phyloP scores from a whole-genome alignment of 371 early-diverging fungal species.

The Rhizopus microsporus region DNA sequence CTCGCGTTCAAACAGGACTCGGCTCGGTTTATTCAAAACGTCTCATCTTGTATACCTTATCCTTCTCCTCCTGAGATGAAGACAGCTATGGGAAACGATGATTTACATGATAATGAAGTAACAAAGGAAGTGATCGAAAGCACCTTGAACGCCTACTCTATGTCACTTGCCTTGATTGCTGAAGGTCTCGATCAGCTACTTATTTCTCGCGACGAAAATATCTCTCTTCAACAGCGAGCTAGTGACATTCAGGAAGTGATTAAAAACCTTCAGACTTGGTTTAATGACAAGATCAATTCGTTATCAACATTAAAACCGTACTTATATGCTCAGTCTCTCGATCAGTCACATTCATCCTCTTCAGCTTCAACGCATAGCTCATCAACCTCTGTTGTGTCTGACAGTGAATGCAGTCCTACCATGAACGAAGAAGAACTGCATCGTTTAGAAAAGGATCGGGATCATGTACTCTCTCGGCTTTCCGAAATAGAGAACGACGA shows the following conservation, averaged over 20 bases:
- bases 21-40: slow-evolving; percentile 38
- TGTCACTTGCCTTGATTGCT: slow-evolving; percentile 42
- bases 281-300: slow-evolving; percentile 37
- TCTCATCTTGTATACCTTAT: slow-evolving; percentile 36
- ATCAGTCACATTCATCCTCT: background rate
- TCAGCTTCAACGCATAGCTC: background rate
- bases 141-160: slow-evolving; percentile 36
- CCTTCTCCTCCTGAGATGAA: slow-evolving; percentile 39
- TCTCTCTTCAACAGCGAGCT: slow-evolving; percentile 41
- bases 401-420: background rate
- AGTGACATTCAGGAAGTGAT: slow-evolving; percentile 41
- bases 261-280: slow-evolving; percentile 36
- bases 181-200: slow-evolving; percentile 48
- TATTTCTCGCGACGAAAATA: slow-evolving; percentile 33
- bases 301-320: slow-evolving; percentile 21
- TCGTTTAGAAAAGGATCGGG: slow-evolving; percentile 51
- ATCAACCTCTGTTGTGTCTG: background rate
- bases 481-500: slow-evolving; percentile 45
- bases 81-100: slow-evolving; percentile 41
- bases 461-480: slow-evolving; percentile 31
- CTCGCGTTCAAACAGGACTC: slow-evolving; percentile 41
- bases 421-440: slow-evolving; percentile 31
- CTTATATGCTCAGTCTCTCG: slow-evolving; percentile 5
- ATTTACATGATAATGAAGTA: slow-evolving; percentile 31
- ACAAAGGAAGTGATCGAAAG: slow-evolving; percentile 44